Conservation (phyloP, 495 filamentous ascomycete species). For the Amniculicola lignicola region DNA sequence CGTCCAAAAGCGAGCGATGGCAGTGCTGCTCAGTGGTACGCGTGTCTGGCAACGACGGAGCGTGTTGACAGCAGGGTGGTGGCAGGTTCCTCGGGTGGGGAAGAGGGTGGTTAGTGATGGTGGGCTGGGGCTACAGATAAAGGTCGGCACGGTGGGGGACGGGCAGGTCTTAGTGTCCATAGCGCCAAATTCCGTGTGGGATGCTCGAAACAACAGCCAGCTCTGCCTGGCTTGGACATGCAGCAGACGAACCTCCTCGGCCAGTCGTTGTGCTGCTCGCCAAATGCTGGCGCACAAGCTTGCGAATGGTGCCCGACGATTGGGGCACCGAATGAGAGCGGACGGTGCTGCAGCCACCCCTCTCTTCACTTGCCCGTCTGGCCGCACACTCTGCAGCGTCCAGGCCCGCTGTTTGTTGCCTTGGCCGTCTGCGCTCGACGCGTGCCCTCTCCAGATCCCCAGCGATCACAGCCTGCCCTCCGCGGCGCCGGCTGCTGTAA, state of each 20-base stretch:
- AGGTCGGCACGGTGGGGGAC: neutral
- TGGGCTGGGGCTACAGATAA: conserved; percentile 23
- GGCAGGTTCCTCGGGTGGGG: conserved; percentile 15
- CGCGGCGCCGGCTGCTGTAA: neutral
- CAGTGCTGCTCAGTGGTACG: conserved; percentile 1
- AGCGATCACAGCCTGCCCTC: conserved; percentile 9
- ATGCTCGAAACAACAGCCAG: too few species aligned
- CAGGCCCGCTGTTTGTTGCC: neutral
- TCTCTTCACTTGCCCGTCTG: conserved; percentile 5
- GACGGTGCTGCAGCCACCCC: too few species aligned
- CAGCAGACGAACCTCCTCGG: too few species aligned
- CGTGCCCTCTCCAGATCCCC: neutral
- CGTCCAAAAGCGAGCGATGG: conserved; percentile 11
- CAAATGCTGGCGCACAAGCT: too few species aligned
- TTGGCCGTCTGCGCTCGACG: neutral
- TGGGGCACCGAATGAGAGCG: too few species aligned
- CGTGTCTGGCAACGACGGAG: neutral
- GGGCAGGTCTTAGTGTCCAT: too few species aligned
- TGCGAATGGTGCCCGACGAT: too few species aligned
- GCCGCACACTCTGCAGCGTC: neutral
- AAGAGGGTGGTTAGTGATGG: conserved; percentile 17
- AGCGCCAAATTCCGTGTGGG: too few species aligned
- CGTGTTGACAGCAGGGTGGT: conserved; percentile 17
- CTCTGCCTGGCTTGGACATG: too few species aligned
- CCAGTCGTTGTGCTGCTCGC: too few species aligned